A percentile compares a stretch with the other conserved stretches of the same genome.
These are phyloP conservation scores for Bromus sterilis DNA, from an alignment of 176 grass and related monocot species.

Conservation along the genomic window DNA sequence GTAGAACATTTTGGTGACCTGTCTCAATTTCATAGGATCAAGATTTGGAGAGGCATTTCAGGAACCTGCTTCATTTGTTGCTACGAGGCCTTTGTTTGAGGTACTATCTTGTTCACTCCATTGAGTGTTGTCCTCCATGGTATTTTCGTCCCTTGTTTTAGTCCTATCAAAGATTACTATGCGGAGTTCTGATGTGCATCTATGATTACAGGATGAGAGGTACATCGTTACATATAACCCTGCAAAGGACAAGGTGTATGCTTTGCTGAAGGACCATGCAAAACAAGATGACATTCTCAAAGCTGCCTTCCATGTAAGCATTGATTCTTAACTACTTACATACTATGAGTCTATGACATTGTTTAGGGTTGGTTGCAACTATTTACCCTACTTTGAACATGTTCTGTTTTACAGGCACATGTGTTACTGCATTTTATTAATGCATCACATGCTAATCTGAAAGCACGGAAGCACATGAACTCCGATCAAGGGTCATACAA, in stretches of 20 bases:
- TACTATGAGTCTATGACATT: constrained; percentile 1
- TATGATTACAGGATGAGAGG: constrained; percentile 68
- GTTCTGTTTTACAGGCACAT: constrained; percentile 59
- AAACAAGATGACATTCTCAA: constrained; percentile 94
- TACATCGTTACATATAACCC: constrained; percentile 94
- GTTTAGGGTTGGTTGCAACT: not conserved
- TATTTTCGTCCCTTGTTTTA: not conserved
- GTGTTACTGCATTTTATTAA: constrained; percentile 86
- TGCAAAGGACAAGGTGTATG: constrained; percentile 93
- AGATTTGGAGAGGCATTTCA: constrained; percentile 96
- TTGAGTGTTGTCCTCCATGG: not conserved
- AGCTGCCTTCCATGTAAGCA: constrained; percentile 92
- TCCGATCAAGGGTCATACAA: constrained; percentile 31
- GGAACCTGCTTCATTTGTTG: constrained; percentile 84
- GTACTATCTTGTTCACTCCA: constrained; percentile 23
- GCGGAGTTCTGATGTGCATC: not conserved
- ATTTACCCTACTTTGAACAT: not conserved
- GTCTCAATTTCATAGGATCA: constrained; percentile 46
- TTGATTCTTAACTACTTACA: not conserved
- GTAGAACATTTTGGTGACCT: not conserved
- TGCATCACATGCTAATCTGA: constrained; percentile 61
- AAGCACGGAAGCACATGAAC: constrained; percentile 42
- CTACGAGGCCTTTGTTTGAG: constrained; percentile 76
- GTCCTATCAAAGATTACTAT: not conserved
- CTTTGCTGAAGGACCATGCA: constrained; percentile 97